Percentiles rank a stretch among this genome's conserved stretches.
Evolutionary conservation across 139 green algal genomes (phyloP).

Genomic region (Chlorella sp.): DNA sequence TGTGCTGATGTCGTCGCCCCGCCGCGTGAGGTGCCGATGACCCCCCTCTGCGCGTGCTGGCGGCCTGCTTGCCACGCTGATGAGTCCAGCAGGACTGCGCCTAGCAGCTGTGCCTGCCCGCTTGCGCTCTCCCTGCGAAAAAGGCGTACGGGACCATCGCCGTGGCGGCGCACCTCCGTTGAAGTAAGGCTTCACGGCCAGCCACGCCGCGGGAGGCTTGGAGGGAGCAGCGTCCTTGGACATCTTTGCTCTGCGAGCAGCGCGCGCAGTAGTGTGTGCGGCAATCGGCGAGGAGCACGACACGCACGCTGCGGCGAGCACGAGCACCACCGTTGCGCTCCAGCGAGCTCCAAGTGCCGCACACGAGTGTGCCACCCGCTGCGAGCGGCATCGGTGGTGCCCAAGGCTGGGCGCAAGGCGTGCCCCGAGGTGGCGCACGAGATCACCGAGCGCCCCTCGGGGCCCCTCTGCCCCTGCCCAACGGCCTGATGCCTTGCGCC

Average conservation of each 20-base stretch:
- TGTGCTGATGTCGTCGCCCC: too few relatives aligned
- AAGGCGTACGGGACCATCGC: too few relatives aligned
- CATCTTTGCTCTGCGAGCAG: too few relatives aligned
- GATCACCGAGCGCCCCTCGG: too few relatives aligned
- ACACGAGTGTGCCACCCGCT: background rate
- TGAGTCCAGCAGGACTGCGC: too few relatives aligned
- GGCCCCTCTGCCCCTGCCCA: too few relatives aligned
- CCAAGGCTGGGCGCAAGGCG: background rate
- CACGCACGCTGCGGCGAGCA: background rate
- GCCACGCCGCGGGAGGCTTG: conserved; percentile 56
- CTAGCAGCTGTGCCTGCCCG: too few relatives aligned
- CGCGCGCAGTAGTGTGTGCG: background rate
- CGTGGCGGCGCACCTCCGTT: conserved; percentile 80
- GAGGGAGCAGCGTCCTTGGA: too few relatives aligned
- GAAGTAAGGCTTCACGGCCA: conserved; percentile 90
- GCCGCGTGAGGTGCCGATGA: too few relatives aligned
- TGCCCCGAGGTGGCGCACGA: background rate
- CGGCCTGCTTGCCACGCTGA: too few relatives aligned
- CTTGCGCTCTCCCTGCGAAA: too few relatives aligned
- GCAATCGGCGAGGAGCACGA: background rate
- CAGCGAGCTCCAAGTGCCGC: background rate
- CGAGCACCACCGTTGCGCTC: background rate
- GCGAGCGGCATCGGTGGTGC: background rate
- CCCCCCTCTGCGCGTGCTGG: too few relatives aligned
- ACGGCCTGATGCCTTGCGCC: background rate